phyloP scores from a whole-genome alignment of 768 basidiomycete genomes.

The Rhizopogon sp. region DNA sequence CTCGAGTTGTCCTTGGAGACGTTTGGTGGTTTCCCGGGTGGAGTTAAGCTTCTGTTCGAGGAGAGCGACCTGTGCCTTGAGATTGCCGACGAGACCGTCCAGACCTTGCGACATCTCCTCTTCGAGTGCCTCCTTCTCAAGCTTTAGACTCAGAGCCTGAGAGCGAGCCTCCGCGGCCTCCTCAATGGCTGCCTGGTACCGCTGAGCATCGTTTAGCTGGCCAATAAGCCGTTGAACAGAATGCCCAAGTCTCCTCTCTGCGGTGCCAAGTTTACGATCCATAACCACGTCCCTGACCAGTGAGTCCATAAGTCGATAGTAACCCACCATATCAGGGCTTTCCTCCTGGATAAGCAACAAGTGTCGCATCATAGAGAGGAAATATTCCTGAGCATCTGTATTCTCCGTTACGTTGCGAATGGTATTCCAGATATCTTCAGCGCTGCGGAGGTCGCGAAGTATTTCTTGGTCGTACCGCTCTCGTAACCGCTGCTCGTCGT shows the following conservation, averaged over 20 bases:
- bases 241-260: constrained; percentile 80
- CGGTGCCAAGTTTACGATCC: constrained; percentile 83
- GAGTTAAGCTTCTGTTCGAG: constrained; percentile 73
- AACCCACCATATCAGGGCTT: constrained; percentile 75
- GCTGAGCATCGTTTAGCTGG: constrained; percentile 87
- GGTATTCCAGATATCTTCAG: constrained; percentile 84
- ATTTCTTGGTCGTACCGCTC: constrained; percentile 75
- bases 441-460: constrained; percentile 70
- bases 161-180: constrained; percentile 68
- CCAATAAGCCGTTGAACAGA: constrained; percentile 87
- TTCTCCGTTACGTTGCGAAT: constrained; percentile 74
- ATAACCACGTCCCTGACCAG: constrained; percentile 88
- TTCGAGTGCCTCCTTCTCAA: constrained; percentile 81
- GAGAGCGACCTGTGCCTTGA: constrained; percentile 65
- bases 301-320: constrained; percentile 88
- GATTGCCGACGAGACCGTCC: constrained; percentile 78
- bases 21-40: constrained; percentile 74
- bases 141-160: constrained; percentile 55
- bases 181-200: constrained; percentile 71
- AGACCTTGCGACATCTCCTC: constrained; percentile 77
- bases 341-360: constrained; percentile 87
- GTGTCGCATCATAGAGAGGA: constrained; percentile 93
- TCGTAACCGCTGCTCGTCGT: constrained; percentile 69
- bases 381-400: constrained; percentile 75
- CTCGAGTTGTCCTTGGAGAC: constrained; percentile 73